Base-by-base conservation (phyloP, 805 yeast genomes). In the Yamadazyma endophytica region DNA sequence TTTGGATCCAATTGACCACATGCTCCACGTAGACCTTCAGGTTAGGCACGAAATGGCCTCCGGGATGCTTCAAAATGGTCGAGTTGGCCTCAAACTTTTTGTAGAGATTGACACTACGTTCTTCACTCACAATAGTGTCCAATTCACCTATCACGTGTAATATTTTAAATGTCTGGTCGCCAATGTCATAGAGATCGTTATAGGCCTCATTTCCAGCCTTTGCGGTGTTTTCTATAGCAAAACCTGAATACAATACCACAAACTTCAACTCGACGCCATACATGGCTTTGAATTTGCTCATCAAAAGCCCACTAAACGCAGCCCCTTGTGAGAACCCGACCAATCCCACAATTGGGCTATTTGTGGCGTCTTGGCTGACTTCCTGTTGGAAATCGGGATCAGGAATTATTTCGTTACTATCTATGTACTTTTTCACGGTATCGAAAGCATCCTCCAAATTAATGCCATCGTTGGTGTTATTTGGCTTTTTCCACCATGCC, bases 271-370 rank as follows among this genome's bases (percentile, higher is more conserved):
- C 42, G 2, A 47, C 31, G 4, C 76, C 75, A 21, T 77, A 73
- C 24, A 80, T 46, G 15, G 70, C 68, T 14, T 73, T 65, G 40
- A 82, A 77, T 23, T 70, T 68, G 43, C 77, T 75, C 26, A 84
- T 66, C 18, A 88, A 52, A 16, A 85, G 66, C 1, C 90, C 84
- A 1, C 86, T 80, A 21, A 90, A 61, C 1, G 92, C 95, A 5
- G 97, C 95, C 40, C 98, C 98, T 56, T 92, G 97, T 8, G 94
- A 82, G 54, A 90, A 90, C 1, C 97, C 97, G 26, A 92, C 59
- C 13, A 90, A 61, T 5, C 97, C 98, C 14, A 81, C 82, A 43
- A 86, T 84, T 1, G 97, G 97, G 13, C 55, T 40, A 1, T 31
- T 19, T 19, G 39, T 40, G 20, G 46, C 56, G 3, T 44, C 50